Evolutionary conservation across 148 eudicot genomes (phyloP).

Genomic region (Silene conica): DNA sequence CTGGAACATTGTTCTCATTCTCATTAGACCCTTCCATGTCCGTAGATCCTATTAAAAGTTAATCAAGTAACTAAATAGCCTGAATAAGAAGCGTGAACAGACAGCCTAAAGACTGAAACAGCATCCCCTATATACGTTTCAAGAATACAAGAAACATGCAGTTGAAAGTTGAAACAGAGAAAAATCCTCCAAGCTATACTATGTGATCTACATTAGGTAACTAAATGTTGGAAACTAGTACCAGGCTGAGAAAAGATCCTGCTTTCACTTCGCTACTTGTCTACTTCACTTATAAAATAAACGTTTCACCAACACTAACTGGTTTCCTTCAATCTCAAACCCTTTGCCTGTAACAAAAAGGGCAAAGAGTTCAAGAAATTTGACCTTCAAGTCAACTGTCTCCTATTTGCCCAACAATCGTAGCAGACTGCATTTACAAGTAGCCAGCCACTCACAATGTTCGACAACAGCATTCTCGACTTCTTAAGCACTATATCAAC

Average conservation of each 20-base stretch:
- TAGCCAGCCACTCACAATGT: background rate
- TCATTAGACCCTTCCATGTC: constrained; percentile 30
- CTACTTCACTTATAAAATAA: background rate
- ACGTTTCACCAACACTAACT: background rate
- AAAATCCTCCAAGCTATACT: background rate
- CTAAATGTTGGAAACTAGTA: background rate
- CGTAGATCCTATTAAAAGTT: constrained; percentile 31
- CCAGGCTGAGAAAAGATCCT: background rate
- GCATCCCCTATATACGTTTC: background rate
- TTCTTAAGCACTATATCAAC: background rate
- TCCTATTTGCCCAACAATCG: background rate
- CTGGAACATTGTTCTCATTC: constrained; percentile 22
- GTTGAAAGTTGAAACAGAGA: background rate
- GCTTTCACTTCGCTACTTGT: background rate
- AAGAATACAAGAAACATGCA: background rate
- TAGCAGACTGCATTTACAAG: background rate
- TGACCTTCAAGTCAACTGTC: background rate
- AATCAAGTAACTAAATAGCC: background rate
- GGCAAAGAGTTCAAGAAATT: background rate
- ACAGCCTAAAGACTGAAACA: background rate
- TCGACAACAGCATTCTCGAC: background rate
- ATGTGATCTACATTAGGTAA: background rate
- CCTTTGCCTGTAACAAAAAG: background rate
- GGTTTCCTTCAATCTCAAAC: background rate
- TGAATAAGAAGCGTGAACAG: background rate